Evolutionary conservation across 2,329 filamentous ascomycete species (phyloP), one percentile per base, ranked within the genome.

Genomic region (Fusarium bactridioides): DNA sequence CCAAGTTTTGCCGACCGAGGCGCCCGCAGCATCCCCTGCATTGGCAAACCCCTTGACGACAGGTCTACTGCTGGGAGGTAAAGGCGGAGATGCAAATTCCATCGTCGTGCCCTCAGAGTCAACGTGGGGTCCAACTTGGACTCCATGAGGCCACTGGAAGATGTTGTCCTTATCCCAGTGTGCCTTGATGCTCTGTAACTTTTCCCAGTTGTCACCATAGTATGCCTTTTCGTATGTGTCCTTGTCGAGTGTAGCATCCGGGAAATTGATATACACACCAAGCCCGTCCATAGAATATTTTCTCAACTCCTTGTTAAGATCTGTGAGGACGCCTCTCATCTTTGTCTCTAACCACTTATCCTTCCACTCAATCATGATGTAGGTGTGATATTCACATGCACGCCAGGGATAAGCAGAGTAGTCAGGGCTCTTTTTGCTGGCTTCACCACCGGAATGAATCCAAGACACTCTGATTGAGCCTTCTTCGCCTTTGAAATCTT

Each of bases 341-440:
- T 2, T 16, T 3, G 1, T 53, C 23, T 80, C 80, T 12, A 82
- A 13, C 65, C 70, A 81, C 55, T 82, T 81, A 1, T 80, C 79
- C 21, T 67, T 61, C 75, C 78, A 82, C 29, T 74, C 56, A 7
- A 82, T 48, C 72, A 70, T 76, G 25, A 82, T 60, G 29, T 82
- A 81, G 0, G 69, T 59, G 44, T 82, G 76, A 33, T 76, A 82
- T 0, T 67, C 51, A 0, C 70, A 59, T 1, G 58, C 67, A 7
- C 80, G 78, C 80, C 80, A 82, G 11, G 57, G 69, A 54, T 77
- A 82, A 0, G 80, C 80, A 1, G 79, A 79, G 1, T 60, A 61
- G 3, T 23, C 9, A 1, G 29, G 23, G 4, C 25, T 12, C 44
- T 29, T 58, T 2, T 60, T 43, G 13, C 23, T 61, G 5, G 68